Conservation (phyloP, 345 rosid genomes). For the Arabidopsis suecica region DNA sequence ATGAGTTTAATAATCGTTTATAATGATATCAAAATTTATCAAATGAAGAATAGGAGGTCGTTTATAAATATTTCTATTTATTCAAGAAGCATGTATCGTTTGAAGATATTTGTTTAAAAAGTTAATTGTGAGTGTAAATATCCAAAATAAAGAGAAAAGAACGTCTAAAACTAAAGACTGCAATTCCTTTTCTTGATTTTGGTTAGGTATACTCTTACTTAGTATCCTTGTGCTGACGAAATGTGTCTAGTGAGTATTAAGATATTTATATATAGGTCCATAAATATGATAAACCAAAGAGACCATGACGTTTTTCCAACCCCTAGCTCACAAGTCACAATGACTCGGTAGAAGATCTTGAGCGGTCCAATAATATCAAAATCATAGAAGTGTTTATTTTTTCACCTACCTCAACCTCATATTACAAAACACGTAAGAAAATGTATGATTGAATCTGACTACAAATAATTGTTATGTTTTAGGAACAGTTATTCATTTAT, state of each 20-base stretch:
- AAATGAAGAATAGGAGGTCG: slow-evolving; percentile 9
- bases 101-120: neutral
- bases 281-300: slow-evolving; percentile 10
- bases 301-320: neutral
- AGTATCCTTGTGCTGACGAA: neutral
- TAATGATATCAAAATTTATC: neutral
- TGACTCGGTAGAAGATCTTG: neutral
- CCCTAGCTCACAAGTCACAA: neutral
- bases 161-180: neutral
- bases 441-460: slow-evolving; percentile 1
- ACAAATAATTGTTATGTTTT: neutral
- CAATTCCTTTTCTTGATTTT: neutral
- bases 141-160: slow-evolving; percentile 9
- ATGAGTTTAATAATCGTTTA: neutral
- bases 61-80: neutral
- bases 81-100: neutral
- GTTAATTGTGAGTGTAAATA: slow-evolving; percentile 1
- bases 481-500: slow-evolving; percentile 5
- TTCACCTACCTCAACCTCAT: neutral
- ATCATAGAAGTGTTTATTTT: neutral
- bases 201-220: neutral
- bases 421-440: neutral
- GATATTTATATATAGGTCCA: neutral
- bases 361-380: neutral
- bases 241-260: slow-evolving; percentile 9